Conservation (phyloP, 2,329 filamentous ascomycete genomes). For the Torrubiellomyces zombiae region DNA sequence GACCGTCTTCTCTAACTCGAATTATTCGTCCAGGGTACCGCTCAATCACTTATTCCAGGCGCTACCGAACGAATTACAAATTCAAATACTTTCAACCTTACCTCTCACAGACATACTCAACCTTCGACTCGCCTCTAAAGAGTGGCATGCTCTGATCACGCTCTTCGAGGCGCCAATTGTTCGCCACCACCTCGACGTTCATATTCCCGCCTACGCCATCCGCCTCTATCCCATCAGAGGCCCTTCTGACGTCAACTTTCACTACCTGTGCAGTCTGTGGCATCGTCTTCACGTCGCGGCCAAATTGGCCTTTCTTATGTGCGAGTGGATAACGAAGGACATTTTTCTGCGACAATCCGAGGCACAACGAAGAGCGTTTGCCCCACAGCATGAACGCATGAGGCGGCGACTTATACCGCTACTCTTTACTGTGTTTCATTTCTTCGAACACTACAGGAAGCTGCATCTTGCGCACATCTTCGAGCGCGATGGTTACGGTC, state of each 20-base stretch:
- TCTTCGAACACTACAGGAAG: conserved; percentile 47
- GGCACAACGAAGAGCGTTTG: conserved; percentile 37
- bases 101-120: conserved; percentile 44
- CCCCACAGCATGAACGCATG: conserved; percentile 46
- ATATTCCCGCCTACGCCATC: conserved; percentile 42
- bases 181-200: conserved; percentile 41
- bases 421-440: conserved; percentile 50
- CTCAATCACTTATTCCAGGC: conserved; percentile 41
- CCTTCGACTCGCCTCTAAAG: conserved; percentile 39
- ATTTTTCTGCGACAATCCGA: conserved; percentile 44
- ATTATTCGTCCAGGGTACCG: conserved; percentile 18
- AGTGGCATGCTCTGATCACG: conserved; percentile 42
- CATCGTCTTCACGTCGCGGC: conserved; percentile 47
- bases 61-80: conserved; percentile 44
- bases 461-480: conserved; percentile 40
- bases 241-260: conserved; percentile 32
- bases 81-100: conserved; percentile 43
- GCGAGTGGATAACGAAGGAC: conserved; percentile 48
- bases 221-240: conserved; percentile 40
- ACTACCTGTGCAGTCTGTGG: conserved; percentile 48
- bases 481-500: conserved; percentile 31
- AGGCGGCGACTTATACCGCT: conserved; percentile 45
- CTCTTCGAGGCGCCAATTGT: conserved; percentile 44
- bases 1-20: conserved; percentile 6
- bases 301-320: conserved; percentile 44